Conservation (phyloP, 179 eudicot genomes). For the Sideroxylon spinosum region DNA sequence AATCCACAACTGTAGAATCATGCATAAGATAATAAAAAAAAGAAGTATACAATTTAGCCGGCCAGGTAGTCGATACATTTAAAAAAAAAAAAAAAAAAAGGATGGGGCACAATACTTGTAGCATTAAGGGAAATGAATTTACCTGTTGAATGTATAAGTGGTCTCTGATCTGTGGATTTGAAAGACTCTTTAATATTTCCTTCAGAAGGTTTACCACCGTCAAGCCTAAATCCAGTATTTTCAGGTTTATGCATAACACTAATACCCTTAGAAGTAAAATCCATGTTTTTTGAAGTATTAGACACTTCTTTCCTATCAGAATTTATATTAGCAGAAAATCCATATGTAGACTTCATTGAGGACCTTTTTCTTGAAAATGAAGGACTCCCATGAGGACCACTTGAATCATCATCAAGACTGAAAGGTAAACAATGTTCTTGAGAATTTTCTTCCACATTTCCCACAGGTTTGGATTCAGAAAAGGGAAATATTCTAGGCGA, state of each 20-base stretch:
- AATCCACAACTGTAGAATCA: constrained; percentile 52
- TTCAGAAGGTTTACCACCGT: constrained; percentile 25
- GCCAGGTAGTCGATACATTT: background rate
- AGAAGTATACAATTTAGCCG: background rate
- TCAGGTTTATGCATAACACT: constrained; percentile 29
- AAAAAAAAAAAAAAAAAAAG: background rate
- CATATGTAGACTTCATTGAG: constrained; percentile 43
- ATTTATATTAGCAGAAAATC: constrained; percentile 53
- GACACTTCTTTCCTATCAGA: constrained; percentile 28
- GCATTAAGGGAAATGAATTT: background rate
- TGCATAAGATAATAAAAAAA: constrained; percentile 10
- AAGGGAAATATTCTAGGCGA: constrained; percentile 33
- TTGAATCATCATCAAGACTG: constrained; percentile 73
- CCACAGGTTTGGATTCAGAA: constrained; percentile 30
- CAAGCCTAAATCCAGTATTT: constrained; percentile 43
- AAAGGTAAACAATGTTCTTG: constrained; percentile 75
- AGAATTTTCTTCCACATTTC: constrained; percentile 48
- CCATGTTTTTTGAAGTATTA: constrained; percentile 33
- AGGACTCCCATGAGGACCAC: constrained; percentile 61
- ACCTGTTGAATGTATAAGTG: constrained; percentile 47
- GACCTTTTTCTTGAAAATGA: constrained; percentile 40
- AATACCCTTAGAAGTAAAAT: constrained; percentile 32
- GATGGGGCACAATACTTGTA: background rate
- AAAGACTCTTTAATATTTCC: constrained; percentile 37
- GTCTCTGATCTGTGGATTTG: constrained; percentile 36